These are phyloP conservation scores for Clonostachys byssicola DNA, from an alignment of 2,329 filamentous ascomycete species.

Conservation along the genomic window DNA sequence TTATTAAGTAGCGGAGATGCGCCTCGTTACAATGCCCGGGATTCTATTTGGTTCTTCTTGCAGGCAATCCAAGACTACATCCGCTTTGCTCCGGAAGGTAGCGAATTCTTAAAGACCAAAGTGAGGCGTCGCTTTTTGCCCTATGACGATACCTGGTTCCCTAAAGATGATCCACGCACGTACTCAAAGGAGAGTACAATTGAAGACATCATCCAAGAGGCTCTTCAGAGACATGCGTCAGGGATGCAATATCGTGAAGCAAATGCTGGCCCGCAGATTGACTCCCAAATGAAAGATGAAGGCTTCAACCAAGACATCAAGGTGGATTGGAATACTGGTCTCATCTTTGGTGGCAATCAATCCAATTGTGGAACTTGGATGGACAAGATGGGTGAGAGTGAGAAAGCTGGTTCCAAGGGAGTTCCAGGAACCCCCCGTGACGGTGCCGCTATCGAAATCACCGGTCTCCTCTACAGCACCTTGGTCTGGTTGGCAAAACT, in stretches of 20 bases:
- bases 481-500: conserved; percentile 75
- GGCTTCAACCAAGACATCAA: conserved; percentile 91
- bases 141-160: conserved; percentile 94
- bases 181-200: conserved; percentile 83
- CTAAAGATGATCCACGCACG: conserved; percentile 72
- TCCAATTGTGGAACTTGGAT: conserved; percentile 98
- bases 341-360: conserved; percentile 93
- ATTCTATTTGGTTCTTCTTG: conserved; percentile 97
- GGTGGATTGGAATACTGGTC: conserved; percentile 84
- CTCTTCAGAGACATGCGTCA: conserved; percentile 83
- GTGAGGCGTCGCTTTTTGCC: conserved; percentile 85
- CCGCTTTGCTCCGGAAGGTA: conserved; percentile 73
- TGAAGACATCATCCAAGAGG: conserved; percentile 88
- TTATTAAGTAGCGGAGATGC: conserved; percentile 79
- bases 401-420: conserved; percentile 85
- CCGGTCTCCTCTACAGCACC: conserved; percentile 85
- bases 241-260: conserved; percentile 93
- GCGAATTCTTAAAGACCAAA: conserved; percentile 68
- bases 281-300: conserved; percentile 87
- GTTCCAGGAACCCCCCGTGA: conserved; percentile 95
- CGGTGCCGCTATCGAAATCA: conserved; percentile 93
- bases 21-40: conserved; percentile 91
- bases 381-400: conserved; percentile 99
- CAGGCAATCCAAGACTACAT: conserved; percentile 95
- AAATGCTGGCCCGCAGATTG: conserved; percentile 83